Evolutionary conservation across 2,329 filamentous ascomycete genomes (phyloP).

Genomic region (Dryadomyces sulphureus): DNA sequence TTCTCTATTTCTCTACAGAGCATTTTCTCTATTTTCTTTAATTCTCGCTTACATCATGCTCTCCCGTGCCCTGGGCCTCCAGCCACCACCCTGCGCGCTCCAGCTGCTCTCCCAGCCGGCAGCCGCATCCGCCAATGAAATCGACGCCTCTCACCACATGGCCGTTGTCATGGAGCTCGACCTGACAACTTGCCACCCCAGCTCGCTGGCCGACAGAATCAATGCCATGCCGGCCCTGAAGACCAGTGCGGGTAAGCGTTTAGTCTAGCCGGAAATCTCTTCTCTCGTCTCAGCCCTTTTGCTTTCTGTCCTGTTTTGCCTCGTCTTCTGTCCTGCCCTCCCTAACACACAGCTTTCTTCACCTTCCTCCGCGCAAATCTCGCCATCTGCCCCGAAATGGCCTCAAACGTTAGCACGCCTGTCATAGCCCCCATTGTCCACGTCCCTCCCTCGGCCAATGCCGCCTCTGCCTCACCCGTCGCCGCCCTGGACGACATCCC

Average conservation of each 20-base stretch:
- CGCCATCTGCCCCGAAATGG: slow-evolving; percentile 46
- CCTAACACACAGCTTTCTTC: slow-evolving; percentile 47
- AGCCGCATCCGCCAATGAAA: slow-evolving; percentile 16
- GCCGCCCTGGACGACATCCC: slow-evolving; percentile 36
- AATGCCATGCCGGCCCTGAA: slow-evolving; percentile 42
- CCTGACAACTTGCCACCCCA: slow-evolving; percentile 29
- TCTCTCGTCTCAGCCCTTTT: not conserved
- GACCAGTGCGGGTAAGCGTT: slow-evolving; percentile 47
- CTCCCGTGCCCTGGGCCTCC: not conserved
- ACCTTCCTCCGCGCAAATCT: slow-evolving; percentile 70
- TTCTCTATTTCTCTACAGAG: not conserved
- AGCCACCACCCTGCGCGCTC: not conserved
- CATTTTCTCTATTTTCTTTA: not conserved
- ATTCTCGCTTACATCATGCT: not conserved
- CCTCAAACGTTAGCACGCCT: slow-evolving; percentile 51
- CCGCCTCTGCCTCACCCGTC: slow-evolving; percentile 16
- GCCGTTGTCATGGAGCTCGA: slow-evolving; percentile 32
- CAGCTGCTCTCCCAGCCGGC: not conserved
- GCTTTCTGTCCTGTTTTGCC: not conserved
- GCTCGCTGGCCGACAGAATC: slow-evolving; percentile 37
- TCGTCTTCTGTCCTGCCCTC: not conserved
- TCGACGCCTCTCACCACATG: slow-evolving; percentile 21
- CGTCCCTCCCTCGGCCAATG: slow-evolving; percentile 1
- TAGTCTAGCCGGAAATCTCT: not conserved
- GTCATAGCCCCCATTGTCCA: slow-evolving; percentile 36